Evolutionary conservation across 208 protist genomes (phyloP).

Genomic region (Leishmania amazonensis): DNA sequence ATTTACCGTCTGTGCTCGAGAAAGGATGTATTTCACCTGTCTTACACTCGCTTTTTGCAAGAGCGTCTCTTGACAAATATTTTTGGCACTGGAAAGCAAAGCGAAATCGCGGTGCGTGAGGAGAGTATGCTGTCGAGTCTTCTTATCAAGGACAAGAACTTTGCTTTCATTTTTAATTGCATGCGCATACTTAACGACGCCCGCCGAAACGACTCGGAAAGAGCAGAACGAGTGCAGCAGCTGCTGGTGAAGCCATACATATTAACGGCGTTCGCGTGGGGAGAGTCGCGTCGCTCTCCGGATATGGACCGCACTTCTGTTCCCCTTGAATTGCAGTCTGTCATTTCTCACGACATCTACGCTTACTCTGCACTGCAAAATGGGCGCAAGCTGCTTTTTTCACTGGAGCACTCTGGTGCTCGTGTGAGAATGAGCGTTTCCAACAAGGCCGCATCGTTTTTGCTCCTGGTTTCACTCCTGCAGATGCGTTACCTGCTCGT

Average conservation of each 20-base stretch:
- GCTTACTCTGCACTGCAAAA: slow-evolving; percentile 13
- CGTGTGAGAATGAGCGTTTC: slow-evolving; percentile 20
- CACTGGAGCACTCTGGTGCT: slow-evolving; percentile 28
- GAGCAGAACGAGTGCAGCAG: neutral
- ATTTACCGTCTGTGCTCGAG: slow-evolving; percentile 43
- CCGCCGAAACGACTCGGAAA: neutral
- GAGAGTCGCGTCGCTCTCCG: slow-evolving; percentile 19
- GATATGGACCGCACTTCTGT: neutral
- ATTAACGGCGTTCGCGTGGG: slow-evolving; percentile 22
- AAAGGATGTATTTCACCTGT: slow-evolving; percentile 46
- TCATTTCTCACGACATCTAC: neutral
- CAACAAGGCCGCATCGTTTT: neutral
- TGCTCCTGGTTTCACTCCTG: slow-evolving; percentile 24
- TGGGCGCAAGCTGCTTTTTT: slow-evolving; percentile 27
- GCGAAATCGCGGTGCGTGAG: slow-evolving; percentile 31
- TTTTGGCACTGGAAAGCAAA: slow-evolving; percentile 12
- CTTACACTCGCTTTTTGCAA: slow-evolving; percentile 39
- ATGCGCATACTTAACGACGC: slow-evolving; percentile 51
- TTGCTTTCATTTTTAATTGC: slow-evolving; percentile 49
- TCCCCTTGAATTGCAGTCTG: slow-evolving; percentile 10
- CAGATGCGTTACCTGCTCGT: slow-evolving; percentile 27
- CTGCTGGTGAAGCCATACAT: slow-evolving; percentile 19
- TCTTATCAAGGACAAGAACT: slow-evolving; percentile 44
- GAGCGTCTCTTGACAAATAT: slow-evolving; percentile 41
- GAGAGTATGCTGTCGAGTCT: slow-evolving; percentile 39